Percentiles rank a stretch among this genome's conserved stretches.
These are phyloP conservation scores for Trichoderma gracile DNA, from an alignment of 2,329 filamentous ascomycete species.

Conservation along the genomic window DNA sequence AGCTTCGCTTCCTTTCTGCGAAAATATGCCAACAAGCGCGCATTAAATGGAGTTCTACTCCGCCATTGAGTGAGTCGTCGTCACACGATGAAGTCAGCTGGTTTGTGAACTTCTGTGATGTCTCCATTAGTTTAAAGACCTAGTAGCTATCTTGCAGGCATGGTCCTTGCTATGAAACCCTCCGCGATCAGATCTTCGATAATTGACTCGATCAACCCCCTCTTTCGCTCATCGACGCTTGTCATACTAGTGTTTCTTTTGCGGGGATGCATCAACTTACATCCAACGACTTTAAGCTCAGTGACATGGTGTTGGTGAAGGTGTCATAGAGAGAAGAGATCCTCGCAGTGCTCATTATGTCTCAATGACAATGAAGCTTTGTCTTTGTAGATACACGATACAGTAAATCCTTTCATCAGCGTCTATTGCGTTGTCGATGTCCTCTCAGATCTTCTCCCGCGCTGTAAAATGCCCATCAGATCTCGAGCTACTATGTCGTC, in stretches of 20 bases:
- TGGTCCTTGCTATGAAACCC: not conserved
- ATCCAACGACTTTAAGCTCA: not conserved
- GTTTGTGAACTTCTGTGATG: not conserved
- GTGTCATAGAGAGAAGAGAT: no score
- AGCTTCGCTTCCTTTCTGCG: not conserved
- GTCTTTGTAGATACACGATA: no score
- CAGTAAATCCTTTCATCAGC: no score
- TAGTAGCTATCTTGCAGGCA: not conserved
- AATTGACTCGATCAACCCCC: slow-evolving; percentile 4
- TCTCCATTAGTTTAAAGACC: no score
- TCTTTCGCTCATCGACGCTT: slow-evolving; percentile 7
- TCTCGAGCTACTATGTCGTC: no score
- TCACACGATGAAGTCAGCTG: slow-evolving; percentile 18
- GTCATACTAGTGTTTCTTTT: not conserved
- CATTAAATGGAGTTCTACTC: not conserved
- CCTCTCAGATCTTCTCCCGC: no score
- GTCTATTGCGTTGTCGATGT: no score
- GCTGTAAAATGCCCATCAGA: no score
- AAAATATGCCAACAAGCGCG: not conserved
- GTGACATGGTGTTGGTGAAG: not conserved
- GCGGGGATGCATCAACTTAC: not conserved
- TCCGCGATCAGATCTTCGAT: slow-evolving; percentile 1
- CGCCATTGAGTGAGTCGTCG: slow-evolving; percentile 3
- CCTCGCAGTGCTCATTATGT: no score
- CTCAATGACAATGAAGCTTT: no score